Percentiles rank a stretch among this genome's conserved stretches.
phyloP scores from a whole-genome alignment of 495 filamentous ascomycete genomes.

The Aspergillus incahuasiensis region DNA sequence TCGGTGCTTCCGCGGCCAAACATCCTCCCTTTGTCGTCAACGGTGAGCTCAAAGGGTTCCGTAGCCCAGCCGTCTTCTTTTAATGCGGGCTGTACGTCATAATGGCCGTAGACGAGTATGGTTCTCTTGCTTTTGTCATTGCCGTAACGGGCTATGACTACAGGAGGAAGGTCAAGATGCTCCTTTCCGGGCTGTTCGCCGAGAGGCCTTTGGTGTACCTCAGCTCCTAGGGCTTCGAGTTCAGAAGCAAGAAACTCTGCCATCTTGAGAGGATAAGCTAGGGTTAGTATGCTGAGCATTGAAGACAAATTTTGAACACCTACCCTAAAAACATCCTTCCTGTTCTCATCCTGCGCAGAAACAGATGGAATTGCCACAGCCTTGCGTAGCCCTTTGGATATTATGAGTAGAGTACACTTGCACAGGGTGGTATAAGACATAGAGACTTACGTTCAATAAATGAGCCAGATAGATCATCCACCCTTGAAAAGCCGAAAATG shows the following conservation, averaged over 20 bases:
- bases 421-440: not conserved
- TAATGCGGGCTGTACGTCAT: constrained; percentile 95
- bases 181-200: constrained; percentile 89
- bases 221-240: constrained; percentile 76
- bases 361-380: constrained; percentile 96
- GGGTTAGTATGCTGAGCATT: constrained; percentile 3
- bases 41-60: constrained; percentile 85
- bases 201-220: constrained; percentile 74
- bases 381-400: constrained; percentile 58
- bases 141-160: constrained; percentile 87
- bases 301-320: constrained; percentile 11
- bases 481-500: constrained; percentile 36
- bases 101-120: constrained; percentile 96
- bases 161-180: constrained; percentile 85
- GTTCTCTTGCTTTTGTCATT: constrained; percentile 87
- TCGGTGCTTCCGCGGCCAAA: constrained; percentile 93
- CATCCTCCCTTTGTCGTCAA: constrained; percentile 89
- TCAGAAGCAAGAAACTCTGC: constrained; percentile 82
- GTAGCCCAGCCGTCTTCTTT: constrained; percentile 95
- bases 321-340: constrained; percentile 79
- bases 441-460: constrained; percentile 76
- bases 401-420: not conserved
- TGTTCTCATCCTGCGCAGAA: constrained; percentile 82
- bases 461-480: constrained; percentile 69
- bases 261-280: constrained; percentile 57